Evolutionary conservation across 2,329 filamentous ascomycete genomes (phyloP).

Genomic region (Aspergillus texensis): DNA sequence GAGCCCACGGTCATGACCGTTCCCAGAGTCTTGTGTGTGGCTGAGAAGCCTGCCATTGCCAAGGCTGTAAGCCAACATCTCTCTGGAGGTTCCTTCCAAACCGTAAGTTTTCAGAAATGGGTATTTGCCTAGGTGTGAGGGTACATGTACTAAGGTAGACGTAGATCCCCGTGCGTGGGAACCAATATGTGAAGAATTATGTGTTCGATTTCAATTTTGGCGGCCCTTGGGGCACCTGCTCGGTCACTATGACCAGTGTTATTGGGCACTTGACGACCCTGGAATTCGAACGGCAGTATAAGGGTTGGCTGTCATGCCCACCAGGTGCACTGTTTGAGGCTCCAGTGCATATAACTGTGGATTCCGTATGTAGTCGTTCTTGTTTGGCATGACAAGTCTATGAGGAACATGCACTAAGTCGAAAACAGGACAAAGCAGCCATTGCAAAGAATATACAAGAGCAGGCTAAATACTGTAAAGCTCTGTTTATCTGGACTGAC

Average conservation of each 20-base stretch:
- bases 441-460: conserved; percentile 84
- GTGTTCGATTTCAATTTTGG: conserved; percentile 88
- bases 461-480: conserved; percentile 71
- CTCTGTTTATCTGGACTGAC: conserved; percentile 97
- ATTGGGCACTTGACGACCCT: conserved; percentile 81
- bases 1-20: conserved; percentile 16
- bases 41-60: conserved; percentile 91
- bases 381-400: not conserved
- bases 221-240: conserved; percentile 74
- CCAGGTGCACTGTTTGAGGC: conserved; percentile 81
- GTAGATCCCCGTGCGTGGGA: conserved; percentile 68
- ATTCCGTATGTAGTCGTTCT: conserved; percentile 55
- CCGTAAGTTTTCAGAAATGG: conserved; percentile 55
- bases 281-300: conserved; percentile 75
- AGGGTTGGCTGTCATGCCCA: conserved; percentile 78
- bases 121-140: not conserved
- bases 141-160: conserved; percentile 21
- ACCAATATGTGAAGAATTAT: conserved; percentile 90
- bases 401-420: conserved; percentile 17
- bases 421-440: conserved; percentile 70
- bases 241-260: conserved; percentile 92
- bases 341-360: conserved; percentile 69
- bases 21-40: conserved; percentile 70
- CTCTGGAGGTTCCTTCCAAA: conserved; percentile 71
- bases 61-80: conserved; percentile 92